Evolutionary conservation across 305 asterid species (phyloP), one percentile per base, ranked within the genome.

Genomic region (Solanum chacoense): DNA sequence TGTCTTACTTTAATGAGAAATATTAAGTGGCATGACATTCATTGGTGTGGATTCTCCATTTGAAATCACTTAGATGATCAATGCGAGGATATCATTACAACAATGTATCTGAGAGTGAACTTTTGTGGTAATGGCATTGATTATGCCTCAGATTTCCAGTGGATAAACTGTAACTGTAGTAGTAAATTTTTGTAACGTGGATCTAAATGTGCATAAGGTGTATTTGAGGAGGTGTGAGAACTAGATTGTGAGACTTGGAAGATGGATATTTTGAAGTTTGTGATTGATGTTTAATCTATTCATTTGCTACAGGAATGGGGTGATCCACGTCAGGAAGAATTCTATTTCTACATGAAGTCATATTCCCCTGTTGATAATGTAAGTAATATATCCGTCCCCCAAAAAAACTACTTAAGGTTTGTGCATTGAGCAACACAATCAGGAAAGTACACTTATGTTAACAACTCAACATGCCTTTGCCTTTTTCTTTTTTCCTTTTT

Each of bases 361-460:
- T 97, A 96, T 92, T 97, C 99, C 79, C 99, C 99, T 37, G 96
- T 97, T 83, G 99, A 97, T 91, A 96, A 97, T 77, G 99, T 95
- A 90, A 93, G 98, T 91, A 63, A 71, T 91, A 45, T 29, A 76
- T 85, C 89, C 59, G 11, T 86, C 69, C 77, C 79, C 77, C 72
- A 55, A 34, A 79, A 32, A 55, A 22, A 55, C 20, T 32, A 50
- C 32, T 45, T 18, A 29, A 81, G 86, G 75, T 89, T 50, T 59
- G 73, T 55, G 74, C 42, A 84, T 55, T 84, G 87, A 84, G 74
- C 87, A 84, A 55, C n/a, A 20, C 74, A 31, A 50, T 32, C 87
- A 31, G 45, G 87, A 32, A 84, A 84, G 31, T 84, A 50, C 73
- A 31, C 74, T 55, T 55, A 31, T 55, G 73, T 55, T 84, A 40